Percentiles rank a stretch among this genome's conserved stretches.
Evolutionary conservation across 108 stramenopile genomes (phyloP).

Genomic region (Stephanodiscus triporus): DNA sequence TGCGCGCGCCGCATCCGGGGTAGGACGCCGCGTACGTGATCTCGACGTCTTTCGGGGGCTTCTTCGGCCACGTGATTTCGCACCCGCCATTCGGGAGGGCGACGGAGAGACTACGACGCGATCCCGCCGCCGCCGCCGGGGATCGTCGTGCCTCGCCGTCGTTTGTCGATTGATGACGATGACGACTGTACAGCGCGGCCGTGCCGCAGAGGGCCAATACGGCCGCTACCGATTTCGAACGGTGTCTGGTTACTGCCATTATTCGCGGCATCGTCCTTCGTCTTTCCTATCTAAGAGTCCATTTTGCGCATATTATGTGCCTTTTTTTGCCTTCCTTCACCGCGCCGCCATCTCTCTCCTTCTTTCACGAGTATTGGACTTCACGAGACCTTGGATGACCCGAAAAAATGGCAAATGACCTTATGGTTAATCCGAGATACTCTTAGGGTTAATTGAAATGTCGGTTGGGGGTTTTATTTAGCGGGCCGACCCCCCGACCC

Average conservation of each 20-base stretch:
- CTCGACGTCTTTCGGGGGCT: slow-evolving; percentile 32
- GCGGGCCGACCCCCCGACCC: no score
- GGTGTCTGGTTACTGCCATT: not conserved
- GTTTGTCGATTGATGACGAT: not conserved
- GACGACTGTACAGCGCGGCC: not conserved
- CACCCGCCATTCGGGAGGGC: slow-evolving; percentile 52
- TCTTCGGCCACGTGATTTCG: slow-evolving; percentile 47
- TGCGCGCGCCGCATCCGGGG: slow-evolving; percentile 57
- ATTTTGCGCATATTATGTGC: no score
- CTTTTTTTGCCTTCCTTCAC: no score
- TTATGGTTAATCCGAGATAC: no score
- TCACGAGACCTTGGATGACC: no score
- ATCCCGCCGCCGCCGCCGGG: not conserved
- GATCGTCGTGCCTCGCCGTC: not conserved
- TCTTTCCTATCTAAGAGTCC: no score
- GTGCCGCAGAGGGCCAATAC: not conserved
- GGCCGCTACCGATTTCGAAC: not conserved
- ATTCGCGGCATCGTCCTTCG: no score
- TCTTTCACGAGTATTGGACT: no score
- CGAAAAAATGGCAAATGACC: no score
- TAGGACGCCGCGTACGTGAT: slow-evolving; percentile 61
- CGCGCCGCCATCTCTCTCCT: no score
- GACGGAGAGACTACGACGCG: slow-evolving; percentile 32
- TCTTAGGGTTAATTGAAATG: no score
- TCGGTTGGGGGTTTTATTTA: no score